phyloP scores from a whole-genome alignment of 2,329 filamentous ascomycete species.

The Penicillium expansum region DNA sequence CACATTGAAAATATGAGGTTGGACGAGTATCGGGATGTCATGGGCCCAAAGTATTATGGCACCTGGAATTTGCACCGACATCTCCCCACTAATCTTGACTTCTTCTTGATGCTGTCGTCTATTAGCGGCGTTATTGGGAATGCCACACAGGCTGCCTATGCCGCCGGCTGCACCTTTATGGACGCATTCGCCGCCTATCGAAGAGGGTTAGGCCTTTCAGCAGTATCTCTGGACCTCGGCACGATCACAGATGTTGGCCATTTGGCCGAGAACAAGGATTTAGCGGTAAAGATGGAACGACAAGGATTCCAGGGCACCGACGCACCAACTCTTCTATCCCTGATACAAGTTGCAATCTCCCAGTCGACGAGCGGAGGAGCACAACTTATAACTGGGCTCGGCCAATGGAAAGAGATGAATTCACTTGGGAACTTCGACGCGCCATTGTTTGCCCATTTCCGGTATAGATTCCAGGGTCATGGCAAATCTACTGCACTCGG shows the following conservation, averaged over 20 bases:
- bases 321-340: constrained; percentile 14
- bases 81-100: constrained; percentile 32
- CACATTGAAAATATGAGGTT: constrained; percentile 39
- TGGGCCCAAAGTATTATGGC: constrained; percentile 34
- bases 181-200: constrained; percentile 34
- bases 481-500: background rate
- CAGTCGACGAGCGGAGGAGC: background rate
- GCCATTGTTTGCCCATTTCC: constrained; percentile 26
- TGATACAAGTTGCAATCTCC: constrained; percentile 21
- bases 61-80: constrained; percentile 31
- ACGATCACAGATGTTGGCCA: constrained; percentile 30
- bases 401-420: constrained; percentile 19
- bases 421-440: constrained; percentile 25
- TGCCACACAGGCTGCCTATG: constrained; percentile 45
- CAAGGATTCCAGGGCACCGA: constrained; percentile 27
- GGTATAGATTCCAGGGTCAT: constrained; percentile 6
- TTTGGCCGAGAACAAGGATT: constrained; percentile 19
- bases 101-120: constrained; percentile 43
- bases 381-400: constrained; percentile 27
- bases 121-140: constrained; percentile 46
- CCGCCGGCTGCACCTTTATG: constrained; percentile 38
- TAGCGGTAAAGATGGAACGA: constrained; percentile 20
- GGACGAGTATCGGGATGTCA: constrained; percentile 31
- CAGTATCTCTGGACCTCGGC: constrained; percentile 31
- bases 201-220: constrained; percentile 22